phyloP scores from a whole-genome alignment of 352 stramenopile species.

The Phytopythium chamaehyphon region DNA sequence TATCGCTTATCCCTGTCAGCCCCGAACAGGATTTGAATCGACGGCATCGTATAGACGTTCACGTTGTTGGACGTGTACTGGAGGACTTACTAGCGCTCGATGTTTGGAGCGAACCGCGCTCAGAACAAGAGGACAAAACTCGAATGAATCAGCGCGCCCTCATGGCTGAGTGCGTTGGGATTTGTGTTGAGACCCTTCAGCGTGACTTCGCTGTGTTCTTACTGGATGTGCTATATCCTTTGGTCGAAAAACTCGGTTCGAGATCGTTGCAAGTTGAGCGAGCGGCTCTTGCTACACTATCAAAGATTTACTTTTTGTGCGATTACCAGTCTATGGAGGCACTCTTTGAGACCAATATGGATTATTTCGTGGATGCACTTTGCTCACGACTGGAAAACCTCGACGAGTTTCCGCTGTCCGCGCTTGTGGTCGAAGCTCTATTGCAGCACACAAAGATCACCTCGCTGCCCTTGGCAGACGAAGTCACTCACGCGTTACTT shows the following conservation, averaged over 20 bases:
- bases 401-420: constrained; percentile 63
- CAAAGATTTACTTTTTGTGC: constrained; percentile 61
- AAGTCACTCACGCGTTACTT: constrained; percentile 68
- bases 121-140: constrained; percentile 4
- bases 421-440: constrained; percentile 71
- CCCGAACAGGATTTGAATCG: no score
- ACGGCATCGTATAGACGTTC: constrained; percentile 40
- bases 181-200: constrained; percentile 62
- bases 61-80: constrained; percentile 70
- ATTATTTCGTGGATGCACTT: constrained; percentile 85
- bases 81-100: constrained; percentile 62
- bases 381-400: constrained; percentile 67
- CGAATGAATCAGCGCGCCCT: constrained; percentile 47
- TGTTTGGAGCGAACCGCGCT: constrained; percentile 29
- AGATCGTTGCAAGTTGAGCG: constrained; percentile 57
- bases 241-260: constrained; percentile 82
- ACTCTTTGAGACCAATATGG: constrained; percentile 80
- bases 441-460: constrained; percentile 55
- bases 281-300: constrained; percentile 58
- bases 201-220: constrained; percentile 57
- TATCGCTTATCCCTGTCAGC: no score
- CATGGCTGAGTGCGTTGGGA: constrained; percentile 69
- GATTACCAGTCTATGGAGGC: constrained; percentile 50
- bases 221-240: constrained; percentile 67
- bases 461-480: constrained; percentile 73